Evolutionary conservation across 2,329 filamentous ascomycete genomes (phyloP), one percentile per base, ranked within the genome.

Genomic region (Daldinia sp.): DNA sequence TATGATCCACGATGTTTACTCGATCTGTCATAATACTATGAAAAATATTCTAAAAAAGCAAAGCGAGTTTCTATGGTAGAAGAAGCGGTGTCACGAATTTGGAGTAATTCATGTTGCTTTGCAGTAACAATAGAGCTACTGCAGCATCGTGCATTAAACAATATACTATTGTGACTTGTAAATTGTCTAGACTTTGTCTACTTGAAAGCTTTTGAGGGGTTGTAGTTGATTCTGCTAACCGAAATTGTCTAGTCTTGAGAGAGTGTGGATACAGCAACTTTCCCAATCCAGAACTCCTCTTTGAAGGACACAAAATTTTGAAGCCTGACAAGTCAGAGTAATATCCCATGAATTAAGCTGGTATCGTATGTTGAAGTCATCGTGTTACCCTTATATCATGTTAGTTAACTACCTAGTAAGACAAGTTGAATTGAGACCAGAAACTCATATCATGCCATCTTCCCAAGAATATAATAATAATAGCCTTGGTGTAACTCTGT

Each of bases 151-250:
- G 44, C 44, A n/a, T 13, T 48, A 12, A 48, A 48, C 23, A n/a
- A 15, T 48, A 48, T 10, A 51, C 4, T 51, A 18, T 18, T 51
- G 12, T n/a, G 15, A 33, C 15, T 33, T 33, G 41, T 33, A n/a
- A 15, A 30, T 30, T 33, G 15, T 51, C 46, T 33, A 51, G 46
- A n/a, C 46, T 33, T 51, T 9, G 7, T 51, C 4, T 10, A 30
- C 46, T 10, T 33, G 1, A 33, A 51, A 7, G 26, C 26, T 30
- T 51, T 51, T 51, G 46, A 51, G 46, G 46, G 46, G 46, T 51
- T 51, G 15, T 18, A 15, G n/a, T 51, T 18, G 46, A 51, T 20
- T 33, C 33, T n/a, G 33, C 46, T 51, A 51, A 51, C 46, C 33
- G 18, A 3, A 48, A 51, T 51, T 51, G 46, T 26, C 28, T 30